Evolutionary conservation across 202 grass and related monocot species (phyloP).

Genomic region (Schoenoplectus tabernaemontani): DNA sequence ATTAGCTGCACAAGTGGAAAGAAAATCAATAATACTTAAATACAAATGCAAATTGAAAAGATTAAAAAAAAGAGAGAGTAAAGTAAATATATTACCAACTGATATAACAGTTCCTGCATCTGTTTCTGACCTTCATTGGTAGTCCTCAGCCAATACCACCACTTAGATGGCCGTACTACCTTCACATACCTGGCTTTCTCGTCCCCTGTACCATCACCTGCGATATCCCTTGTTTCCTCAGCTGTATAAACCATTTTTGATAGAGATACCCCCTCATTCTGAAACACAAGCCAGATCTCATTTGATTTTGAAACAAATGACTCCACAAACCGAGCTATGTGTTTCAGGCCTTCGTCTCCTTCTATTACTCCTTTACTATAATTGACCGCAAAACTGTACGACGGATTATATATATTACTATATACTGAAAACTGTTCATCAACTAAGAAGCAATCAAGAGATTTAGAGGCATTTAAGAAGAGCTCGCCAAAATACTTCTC

Average conservation of each 20-base stretch:
- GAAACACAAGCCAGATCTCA: constrained; percentile 93
- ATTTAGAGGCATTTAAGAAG: constrained; percentile 78
- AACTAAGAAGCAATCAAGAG: constrained; percentile 39
- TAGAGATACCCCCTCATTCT: constrained; percentile 78
- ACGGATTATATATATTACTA: neutral
- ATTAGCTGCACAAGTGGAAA: constrained; percentile 42
- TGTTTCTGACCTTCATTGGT: constrained; percentile 72
- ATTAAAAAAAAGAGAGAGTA: neutral
- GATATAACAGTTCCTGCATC: constrained; percentile 87
- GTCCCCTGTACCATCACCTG: constrained; percentile 38
- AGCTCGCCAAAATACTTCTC: constrained; percentile 95
- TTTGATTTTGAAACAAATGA: constrained; percentile 90
- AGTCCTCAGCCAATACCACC: constrained; percentile 95
- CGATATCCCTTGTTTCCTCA: constrained; percentile 70
- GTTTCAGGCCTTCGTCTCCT: constrained; percentile 62
- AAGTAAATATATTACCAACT: constrained; percentile 45
- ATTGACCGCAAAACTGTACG: neutral
- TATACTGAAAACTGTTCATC: constrained; percentile 19
- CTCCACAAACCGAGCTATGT: constrained; percentile 93
- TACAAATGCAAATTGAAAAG: neutral
- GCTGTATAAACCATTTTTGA: constrained; percentile 90
- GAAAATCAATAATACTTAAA: neutral
- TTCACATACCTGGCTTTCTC: constrained; percentile 57
- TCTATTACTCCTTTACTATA: constrained; percentile 1
- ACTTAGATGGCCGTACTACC: constrained; percentile 71